phyloP scores from a whole-genome alignment of 805 yeast species.

The Osmozyma mogii region DNA sequence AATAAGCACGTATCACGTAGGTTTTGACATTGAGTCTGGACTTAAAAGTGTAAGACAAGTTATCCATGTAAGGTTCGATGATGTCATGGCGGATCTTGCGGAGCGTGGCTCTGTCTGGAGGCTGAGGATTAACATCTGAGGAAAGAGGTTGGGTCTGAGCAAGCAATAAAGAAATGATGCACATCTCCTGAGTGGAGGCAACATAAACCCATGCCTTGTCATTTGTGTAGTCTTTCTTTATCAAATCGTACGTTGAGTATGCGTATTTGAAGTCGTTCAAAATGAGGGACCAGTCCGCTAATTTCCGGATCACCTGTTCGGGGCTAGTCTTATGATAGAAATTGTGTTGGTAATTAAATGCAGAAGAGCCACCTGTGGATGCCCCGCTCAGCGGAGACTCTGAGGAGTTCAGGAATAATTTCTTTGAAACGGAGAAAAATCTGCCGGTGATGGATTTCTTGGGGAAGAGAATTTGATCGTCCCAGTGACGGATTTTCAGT shows the following conservation, averaged over 20 bases:
- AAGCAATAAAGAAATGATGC: constrained; percentile 63
- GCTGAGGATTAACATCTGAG: constrained; percentile 12
- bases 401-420: constrained; percentile 40
- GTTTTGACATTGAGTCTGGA: constrained; percentile 64
- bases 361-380: constrained; percentile 12
- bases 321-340: constrained; percentile 55
- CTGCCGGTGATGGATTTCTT: constrained; percentile 70
- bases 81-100: constrained; percentile 46
- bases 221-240: constrained; percentile 66
- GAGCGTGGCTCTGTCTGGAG: constrained; percentile 32
- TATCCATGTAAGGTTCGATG: constrained; percentile 57
- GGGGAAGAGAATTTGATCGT: constrained; percentile 70
- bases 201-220: constrained; percentile 76
- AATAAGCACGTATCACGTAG: constrained; percentile 60
- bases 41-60: constrained; percentile 64
- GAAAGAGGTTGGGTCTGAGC: constrained; percentile 36
- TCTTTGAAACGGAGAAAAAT: constrained; percentile 58
- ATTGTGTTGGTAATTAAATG: constrained; percentile 45
- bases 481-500: constrained; percentile 72
- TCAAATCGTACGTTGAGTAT: constrained; percentile 71
- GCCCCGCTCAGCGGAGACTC: constrained; percentile 14
- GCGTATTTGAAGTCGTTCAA: constrained; percentile 84
- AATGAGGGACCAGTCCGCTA: constrained; percentile 92
- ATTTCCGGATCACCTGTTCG: constrained; percentile 68
- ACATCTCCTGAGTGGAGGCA: constrained; percentile 86